These are phyloP conservation scores for Russula abietina DNA, from an alignment of 768 basidiomycete species.

Conservation along the genomic window DNA sequence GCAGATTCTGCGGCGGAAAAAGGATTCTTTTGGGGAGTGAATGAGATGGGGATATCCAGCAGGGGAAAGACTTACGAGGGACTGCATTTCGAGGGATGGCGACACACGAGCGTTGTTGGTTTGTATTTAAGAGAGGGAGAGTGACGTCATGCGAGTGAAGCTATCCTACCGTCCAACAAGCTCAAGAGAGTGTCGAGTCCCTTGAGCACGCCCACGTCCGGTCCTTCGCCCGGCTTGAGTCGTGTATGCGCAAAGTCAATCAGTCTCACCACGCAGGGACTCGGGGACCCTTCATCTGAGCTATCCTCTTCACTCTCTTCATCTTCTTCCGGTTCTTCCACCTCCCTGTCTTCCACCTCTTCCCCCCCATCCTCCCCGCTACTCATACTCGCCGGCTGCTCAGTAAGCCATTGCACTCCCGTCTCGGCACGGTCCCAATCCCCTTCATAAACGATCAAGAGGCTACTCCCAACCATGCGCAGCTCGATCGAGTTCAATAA, in stretches of 20 bases:
- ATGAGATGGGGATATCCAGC: too few species aligned
- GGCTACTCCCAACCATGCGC: slow-evolving; percentile 75
- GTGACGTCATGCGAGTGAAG: slow-evolving; percentile 31
- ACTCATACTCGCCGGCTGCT: not conserved
- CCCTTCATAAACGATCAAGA: slow-evolving; percentile 78
- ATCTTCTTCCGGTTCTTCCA: slow-evolving; percentile 21
- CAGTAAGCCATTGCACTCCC: slow-evolving; percentile 17
- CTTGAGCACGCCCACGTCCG: slow-evolving; percentile 68
- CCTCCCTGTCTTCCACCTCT: slow-evolving; percentile 10
- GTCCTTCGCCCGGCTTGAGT: slow-evolving; percentile 60
- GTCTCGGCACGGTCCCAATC: slow-evolving; percentile 32
- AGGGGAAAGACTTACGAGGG: slow-evolving; percentile 12
- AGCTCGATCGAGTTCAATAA: slow-evolving; percentile 53
- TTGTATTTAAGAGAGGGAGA: not conserved
- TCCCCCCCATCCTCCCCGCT: slow-evolving; percentile 16
- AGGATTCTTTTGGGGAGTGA: slow-evolving; percentile 7
- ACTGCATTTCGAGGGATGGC: slow-evolving; percentile 8
- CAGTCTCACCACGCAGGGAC: slow-evolving; percentile 49
- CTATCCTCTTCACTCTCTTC: slow-evolving; percentile 16
- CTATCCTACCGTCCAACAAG: slow-evolving; percentile 55
- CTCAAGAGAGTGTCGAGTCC: slow-evolving; percentile 63
- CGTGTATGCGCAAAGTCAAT: slow-evolving; percentile 95
- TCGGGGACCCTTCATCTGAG: not conserved
- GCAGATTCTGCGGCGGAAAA: slow-evolving; percentile 24
- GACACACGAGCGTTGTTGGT: not conserved